A percentile compares a stretch with the other conserved stretches of the same genome.
Evolutionary conservation across 2,329 filamentous ascomycete genomes (phyloP).

Genomic region (Niveomyces coronatus): DNA sequence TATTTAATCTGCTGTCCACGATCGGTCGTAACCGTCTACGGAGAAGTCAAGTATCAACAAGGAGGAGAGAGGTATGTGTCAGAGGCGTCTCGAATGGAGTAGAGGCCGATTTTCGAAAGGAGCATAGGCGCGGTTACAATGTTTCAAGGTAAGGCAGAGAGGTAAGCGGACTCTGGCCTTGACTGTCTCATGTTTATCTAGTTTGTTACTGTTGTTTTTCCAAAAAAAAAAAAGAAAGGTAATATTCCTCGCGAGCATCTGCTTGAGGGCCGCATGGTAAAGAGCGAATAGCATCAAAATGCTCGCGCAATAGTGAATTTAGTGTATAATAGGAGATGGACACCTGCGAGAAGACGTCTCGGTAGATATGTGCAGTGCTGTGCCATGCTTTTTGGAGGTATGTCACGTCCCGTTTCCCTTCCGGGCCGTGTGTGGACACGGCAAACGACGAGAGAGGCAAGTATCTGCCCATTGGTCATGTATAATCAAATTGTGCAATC

Average conservation of each 20-base stretch:
- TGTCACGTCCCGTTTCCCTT: no score
- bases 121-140: neutral
- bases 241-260: no score
- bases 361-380: no score
- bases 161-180: constrained; percentile 9
- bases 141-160: constrained; percentile 9
- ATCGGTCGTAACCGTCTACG: constrained; percentile 3
- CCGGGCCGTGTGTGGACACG: no score
- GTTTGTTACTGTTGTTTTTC: neutral
- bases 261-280: no score
- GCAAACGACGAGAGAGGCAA: neutral
- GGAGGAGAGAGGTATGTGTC: neutral
- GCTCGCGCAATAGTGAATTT: no score
- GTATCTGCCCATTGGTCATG: neutral
- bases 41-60: neutral
- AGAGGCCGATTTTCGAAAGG: neutral
- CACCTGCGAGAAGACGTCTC: no score
- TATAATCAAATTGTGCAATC: constrained; percentile 1
- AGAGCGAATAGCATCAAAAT: no score
- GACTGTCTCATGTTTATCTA: neutral
- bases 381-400: no score
- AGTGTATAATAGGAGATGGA: no score
- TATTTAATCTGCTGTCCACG: neutral
- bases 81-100: neutral
- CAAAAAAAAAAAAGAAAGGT: no score